Conservation (phyloP, 306 rosid genomes). For the Cucurbita maxima region DNA sequence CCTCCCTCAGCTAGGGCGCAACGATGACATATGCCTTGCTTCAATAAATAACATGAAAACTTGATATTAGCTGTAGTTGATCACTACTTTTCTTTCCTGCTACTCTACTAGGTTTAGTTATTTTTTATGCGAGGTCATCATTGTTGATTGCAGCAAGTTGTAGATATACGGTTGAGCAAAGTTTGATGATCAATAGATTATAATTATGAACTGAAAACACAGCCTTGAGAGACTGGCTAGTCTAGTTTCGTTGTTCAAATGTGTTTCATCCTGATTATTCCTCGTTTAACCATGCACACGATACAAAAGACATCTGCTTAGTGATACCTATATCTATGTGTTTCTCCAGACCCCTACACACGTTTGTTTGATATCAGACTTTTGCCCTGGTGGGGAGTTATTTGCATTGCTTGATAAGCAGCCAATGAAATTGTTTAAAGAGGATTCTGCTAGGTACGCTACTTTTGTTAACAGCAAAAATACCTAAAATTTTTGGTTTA, state of each 20-base stretch:
- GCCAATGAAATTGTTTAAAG: slow-evolving; percentile 78
- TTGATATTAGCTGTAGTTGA: neutral
- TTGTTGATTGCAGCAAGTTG: neutral
- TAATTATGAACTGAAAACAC: neutral
- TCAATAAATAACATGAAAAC: neutral
- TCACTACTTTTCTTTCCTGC: neutral
- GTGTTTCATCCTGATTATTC: neutral
- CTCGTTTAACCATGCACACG: neutral
- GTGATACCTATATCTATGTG: slow-evolving; percentile 10
- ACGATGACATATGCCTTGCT: neutral
- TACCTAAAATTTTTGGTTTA: neutral
- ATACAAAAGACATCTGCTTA: neutral
- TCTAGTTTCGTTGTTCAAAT: neutral
- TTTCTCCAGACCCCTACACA: slow-evolving; percentile 72
- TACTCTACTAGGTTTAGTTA: neutral
- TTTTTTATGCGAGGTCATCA: neutral
- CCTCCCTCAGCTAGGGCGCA: neutral
- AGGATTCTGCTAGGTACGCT: slow-evolving; percentile 81
- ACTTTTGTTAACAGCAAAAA: neutral
- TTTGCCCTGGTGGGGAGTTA: slow-evolving; percentile 79
- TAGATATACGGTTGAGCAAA: neutral
- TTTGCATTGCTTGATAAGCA: slow-evolving; percentile 89
- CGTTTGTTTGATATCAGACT: slow-evolving; percentile 93
- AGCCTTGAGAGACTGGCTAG: neutral
- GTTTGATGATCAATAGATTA: neutral